Conservation (phyloP, 192 early-diverging fungal genomes). For the Mortierella alpina region DNA sequence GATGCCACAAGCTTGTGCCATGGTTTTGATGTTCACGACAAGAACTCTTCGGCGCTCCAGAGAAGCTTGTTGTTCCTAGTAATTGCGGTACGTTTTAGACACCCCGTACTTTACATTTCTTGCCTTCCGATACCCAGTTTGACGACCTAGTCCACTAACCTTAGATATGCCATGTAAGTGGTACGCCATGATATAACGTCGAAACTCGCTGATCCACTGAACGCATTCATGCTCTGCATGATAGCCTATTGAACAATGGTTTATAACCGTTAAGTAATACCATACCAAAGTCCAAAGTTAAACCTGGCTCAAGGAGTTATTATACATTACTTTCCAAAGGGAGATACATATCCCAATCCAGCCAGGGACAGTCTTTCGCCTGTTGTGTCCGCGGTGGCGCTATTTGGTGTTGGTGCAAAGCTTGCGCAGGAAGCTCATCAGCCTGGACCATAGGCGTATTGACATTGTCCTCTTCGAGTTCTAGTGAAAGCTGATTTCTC, state of each 20-base stretch:
- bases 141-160: background rate
- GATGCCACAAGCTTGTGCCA: constrained; percentile 22
- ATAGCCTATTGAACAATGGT: constrained; percentile 21
- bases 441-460: constrained; percentile 39
- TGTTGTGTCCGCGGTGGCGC: constrained; percentile 1
- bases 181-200: constrained; percentile 9
- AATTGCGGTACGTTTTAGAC: background rate
- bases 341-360: constrained; percentile 42
- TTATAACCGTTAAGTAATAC: background rate
- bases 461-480: background rate
- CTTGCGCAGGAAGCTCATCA: constrained; percentile 26
- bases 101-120: too few relatives aligned
- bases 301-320: background rate
- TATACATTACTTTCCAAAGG: constrained; percentile 27
- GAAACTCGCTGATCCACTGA: constrained; percentile 35
- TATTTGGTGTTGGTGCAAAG: constrained; percentile 4
- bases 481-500: background rate
- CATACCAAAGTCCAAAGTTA: too few relatives aligned
- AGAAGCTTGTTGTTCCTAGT: background rate
- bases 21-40: constrained; percentile 26
- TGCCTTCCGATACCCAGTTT: too few relatives aligned
- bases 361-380: constrained; percentile 25
- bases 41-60: constrained; percentile 11
- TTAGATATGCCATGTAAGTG: constrained; percentile 13
- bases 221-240: constrained; percentile 29